Evolutionary conservation across 371 early-diverging fungal species (phyloP).

Genomic region (Mucor indicus): DNA sequence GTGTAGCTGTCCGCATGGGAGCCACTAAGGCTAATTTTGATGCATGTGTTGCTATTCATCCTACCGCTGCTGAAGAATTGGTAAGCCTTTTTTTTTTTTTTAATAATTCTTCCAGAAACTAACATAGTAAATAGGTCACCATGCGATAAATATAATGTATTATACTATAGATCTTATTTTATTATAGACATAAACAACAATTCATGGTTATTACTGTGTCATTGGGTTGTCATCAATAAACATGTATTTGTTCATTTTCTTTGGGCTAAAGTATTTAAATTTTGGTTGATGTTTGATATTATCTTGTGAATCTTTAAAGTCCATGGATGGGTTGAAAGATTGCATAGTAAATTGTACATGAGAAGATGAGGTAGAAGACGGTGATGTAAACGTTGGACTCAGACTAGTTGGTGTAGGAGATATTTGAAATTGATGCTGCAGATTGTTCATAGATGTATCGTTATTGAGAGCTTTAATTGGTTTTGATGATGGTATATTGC

Average conservation of each 20-base stretch:
- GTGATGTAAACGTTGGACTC: too few relatives aligned
- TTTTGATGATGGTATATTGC: too few relatives aligned
- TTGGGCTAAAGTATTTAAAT: constrained; percentile 48
- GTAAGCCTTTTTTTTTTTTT: constrained; percentile 29
- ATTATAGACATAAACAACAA: not conserved
- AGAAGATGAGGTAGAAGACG: constrained; percentile 12
- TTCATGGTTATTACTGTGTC: not conserved
- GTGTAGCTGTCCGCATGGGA: constrained; percentile 86
- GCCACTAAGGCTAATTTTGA: constrained; percentile 97
- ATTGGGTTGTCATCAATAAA: constrained; percentile 46
- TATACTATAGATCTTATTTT: constrained; percentile 1
- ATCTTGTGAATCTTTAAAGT: too few relatives aligned
- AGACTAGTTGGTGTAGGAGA: too few relatives aligned
- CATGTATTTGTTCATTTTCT: constrained; percentile 47
- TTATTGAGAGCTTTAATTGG: too few relatives aligned
- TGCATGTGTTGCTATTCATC: constrained; percentile 96
- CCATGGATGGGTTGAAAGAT: constrained; percentile 4
- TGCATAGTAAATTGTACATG: constrained; percentile 21
- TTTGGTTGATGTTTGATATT: constrained; percentile 31
- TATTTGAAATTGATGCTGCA: too few relatives aligned
- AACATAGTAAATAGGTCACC: constrained; percentile 1
- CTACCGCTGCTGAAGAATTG: constrained; percentile 95
- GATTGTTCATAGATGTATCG: too few relatives aligned
- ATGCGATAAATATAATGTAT: constrained; percentile 11
- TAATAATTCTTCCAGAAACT: not conserved